Base-by-base conservation (phyloP, 2,329 filamentous ascomycete species). In the Boeremia lycopersici region DNA sequence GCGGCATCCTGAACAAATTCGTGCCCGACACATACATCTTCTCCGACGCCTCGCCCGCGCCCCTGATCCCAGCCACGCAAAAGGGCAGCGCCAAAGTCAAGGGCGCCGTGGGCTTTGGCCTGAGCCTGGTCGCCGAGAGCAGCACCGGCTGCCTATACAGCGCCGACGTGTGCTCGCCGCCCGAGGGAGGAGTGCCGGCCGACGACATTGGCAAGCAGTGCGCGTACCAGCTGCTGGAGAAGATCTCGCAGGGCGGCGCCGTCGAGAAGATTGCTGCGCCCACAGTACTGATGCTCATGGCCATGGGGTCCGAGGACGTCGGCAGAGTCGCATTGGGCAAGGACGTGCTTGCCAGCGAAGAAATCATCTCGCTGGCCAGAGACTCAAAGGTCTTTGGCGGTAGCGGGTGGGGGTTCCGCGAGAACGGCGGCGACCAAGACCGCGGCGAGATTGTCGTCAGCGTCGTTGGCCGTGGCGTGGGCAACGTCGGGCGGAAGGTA, bases 241-340 rank as follows among this genome's bases (percentile, higher is more conserved):
- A 86, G 19, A 88, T 98, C 57, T 85, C 85, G 46, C 84, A 88
- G 64, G 93, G 93, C 10, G 95, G 95, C 1, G 96, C 91, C 72
- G 89, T 90, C 3, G 88, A 87, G 48, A 82, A 81, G 12, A 83
- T 89, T 3, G 89, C 91, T 2, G 87, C 88, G 5, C 81, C 85
- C 3, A 93, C 89, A 0, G 83, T 96, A 61, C 76, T 99, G 48
- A 90, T 88, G 15, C 80, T 99, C 59, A 99, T 99, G 95, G 91
- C 93, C 30, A 98, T 99, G 95, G 95, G 95, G 0, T 91, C 89
- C 1, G 95, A 98, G 73, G 95, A 99, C 74, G 92, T 99, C 12
- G 95, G 95, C 4, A 84, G 95, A 55, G 75, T 99, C 62, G 85
- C 90, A 59, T 73, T 99, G 54, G 91, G 93, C 29, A 87, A 86